These are phyloP conservation scores for Diaporthe sp. DNA, from an alignment of 2,329 filamentous ascomycete species.

Conservation along the genomic window DNA sequence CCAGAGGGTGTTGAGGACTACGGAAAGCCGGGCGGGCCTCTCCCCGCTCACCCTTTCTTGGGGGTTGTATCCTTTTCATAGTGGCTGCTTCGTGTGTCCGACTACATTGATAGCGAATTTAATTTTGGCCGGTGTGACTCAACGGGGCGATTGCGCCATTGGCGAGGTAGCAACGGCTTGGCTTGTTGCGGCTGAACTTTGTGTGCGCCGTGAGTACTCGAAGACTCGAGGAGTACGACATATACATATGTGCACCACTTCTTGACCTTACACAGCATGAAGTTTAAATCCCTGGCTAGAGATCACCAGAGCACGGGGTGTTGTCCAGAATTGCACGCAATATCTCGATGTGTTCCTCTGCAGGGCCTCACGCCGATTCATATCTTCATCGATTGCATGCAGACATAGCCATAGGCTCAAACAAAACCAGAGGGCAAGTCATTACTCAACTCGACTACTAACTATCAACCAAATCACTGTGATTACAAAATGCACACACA, in stretches of 20 bases:
- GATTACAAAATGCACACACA: neutral
- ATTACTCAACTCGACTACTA: neutral
- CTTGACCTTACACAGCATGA: neutral
- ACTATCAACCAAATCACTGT: neutral
- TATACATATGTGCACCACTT: neutral
- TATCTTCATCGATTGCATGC: too few species aligned
- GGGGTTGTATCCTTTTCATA: neutral
- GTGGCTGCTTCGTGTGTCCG: neutral
- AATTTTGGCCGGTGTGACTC: neutral
- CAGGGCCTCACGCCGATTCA: neutral
- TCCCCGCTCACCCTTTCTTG: neutral
- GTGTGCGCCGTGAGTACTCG: too few species aligned
- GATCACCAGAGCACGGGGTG: neutral
- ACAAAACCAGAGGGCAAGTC: neutral
- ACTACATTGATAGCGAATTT: neutral
- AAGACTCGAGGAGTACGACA: neutral
- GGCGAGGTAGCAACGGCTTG: neutral
- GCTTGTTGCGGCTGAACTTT: neutral
- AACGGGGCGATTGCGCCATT: neutral
- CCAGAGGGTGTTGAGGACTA: neutral
- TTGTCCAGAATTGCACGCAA: too few species aligned
- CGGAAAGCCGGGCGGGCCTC: neutral
- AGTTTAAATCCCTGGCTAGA: neutral
- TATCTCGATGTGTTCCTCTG: neutral
- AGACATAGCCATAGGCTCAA: neutral